Conservation (phyloP, 306 rosid species). For the Pueraria montana region DNA sequence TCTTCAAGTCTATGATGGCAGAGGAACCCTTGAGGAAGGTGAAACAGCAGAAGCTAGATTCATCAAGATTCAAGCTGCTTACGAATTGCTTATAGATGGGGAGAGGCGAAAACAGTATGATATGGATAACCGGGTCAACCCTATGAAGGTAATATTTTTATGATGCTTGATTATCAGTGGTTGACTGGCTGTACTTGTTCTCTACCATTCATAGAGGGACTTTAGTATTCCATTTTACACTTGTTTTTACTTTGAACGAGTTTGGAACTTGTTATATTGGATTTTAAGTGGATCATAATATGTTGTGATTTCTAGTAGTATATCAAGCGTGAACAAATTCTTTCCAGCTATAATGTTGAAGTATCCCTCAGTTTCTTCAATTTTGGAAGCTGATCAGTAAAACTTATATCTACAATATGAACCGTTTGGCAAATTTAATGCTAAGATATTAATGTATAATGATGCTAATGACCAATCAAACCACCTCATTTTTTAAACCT, state of each 20-base stretch:
- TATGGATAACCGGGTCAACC: conserved; percentile 83
- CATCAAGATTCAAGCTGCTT: conserved; percentile 98
- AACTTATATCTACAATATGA: not conserved
- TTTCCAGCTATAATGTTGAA: conserved; percentile 1
- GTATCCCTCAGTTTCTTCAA: not conserved
- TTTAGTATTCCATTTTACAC: not conserved
- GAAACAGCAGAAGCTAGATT: conserved; percentile 96
- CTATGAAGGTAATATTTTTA: conserved; percentile 81
- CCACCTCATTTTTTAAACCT: conserved; percentile 5
- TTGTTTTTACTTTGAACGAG: not conserved
- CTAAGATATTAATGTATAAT: conserved; percentile 1
- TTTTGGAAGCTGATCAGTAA: not conserved
- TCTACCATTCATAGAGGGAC: too few relatives aligned
- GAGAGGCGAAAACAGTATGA: conserved; percentile 81
- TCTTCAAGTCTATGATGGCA: conserved; percentile 79
- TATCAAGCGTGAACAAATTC: conserved; percentile 12
- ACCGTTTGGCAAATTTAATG: not conserved
- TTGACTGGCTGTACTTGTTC: not conserved
- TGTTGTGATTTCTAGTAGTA: conserved; percentile 7
- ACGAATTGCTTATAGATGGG: conserved; percentile 80
- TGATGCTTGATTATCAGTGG: not conserved
- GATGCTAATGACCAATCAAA: not conserved
- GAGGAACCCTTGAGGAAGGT: conserved; percentile 93
- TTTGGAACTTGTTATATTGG: conserved; percentile 4
- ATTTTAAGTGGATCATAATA: conserved; percentile 1